Evolutionary conservation across 1,284 basidiomycete genomes (phyloP).

Genomic region (Pseudomicrostroma phylloplanum): DNA sequence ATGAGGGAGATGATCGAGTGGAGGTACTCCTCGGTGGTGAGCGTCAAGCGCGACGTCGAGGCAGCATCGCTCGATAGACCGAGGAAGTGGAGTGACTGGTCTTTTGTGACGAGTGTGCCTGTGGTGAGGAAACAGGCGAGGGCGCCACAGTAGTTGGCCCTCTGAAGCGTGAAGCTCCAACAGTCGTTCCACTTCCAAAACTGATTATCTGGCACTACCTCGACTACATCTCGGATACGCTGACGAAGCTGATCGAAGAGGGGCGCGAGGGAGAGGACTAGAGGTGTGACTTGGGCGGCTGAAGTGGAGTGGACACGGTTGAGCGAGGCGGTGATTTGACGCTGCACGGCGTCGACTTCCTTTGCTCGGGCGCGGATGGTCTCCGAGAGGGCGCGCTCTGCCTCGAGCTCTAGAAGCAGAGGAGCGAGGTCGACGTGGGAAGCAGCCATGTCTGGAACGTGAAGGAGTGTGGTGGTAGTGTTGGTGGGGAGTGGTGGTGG

Average conservation of each 20-base stretch:
- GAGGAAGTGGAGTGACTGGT: neutral
- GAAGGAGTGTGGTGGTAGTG: neutral
- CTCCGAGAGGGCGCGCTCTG: conserved; percentile 22
- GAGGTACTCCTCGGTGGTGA: conserved; percentile 43
- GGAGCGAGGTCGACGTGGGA: conserved; percentile 19
- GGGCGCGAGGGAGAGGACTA: conserved; percentile 7
- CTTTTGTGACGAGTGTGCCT: conserved; percentile 10
- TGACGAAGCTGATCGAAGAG: neutral
- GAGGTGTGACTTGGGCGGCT: neutral
- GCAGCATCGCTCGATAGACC: neutral
- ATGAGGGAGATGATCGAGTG: conserved; percentile 35
- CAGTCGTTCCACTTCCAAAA: conserved; percentile 16
- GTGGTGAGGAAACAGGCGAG: conserved; percentile 7
- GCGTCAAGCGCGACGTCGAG: conserved; percentile 15
- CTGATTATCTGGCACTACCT: conserved; percentile 8
- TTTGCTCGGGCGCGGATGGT: conserved; percentile 27
- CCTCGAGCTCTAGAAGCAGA: conserved; percentile 28
- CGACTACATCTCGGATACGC: neutral
- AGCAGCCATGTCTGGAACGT: neutral
- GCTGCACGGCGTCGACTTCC: conserved; percentile 25
- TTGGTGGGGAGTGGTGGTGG: neutral
- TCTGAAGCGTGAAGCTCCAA: conserved; percentile 9
- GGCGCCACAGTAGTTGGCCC: conserved; percentile 4
- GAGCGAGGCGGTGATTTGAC: conserved; percentile 20
- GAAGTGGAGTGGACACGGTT: conserved; percentile 28